Evolutionary conservation across 345 rosid genomes (phyloP).

Genomic region (Populus ilicifolia): DNA sequence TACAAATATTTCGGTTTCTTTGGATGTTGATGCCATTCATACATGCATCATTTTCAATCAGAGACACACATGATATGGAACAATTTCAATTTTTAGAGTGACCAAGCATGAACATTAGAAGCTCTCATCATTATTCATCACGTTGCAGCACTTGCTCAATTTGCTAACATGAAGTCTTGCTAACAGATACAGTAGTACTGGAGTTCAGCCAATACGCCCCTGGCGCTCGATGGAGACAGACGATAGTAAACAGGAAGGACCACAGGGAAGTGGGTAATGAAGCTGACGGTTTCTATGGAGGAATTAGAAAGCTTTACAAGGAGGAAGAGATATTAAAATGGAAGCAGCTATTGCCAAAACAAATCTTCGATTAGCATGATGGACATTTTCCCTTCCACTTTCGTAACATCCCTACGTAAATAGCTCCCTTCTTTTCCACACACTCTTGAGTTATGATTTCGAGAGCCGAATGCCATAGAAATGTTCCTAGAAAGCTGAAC

Average conservation of each 20-base stretch:
- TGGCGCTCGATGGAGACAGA: conserved; percentile 75
- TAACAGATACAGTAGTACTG: conserved; percentile 55
- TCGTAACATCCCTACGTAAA: background rate
- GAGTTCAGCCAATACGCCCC: conserved; percentile 69
- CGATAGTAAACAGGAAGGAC: conserved; percentile 49
- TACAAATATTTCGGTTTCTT: background rate
- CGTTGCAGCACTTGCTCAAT: background rate
- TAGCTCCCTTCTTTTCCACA: background rate
- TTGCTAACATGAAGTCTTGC: conserved; percentile 21
- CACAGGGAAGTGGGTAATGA: conserved; percentile 80
- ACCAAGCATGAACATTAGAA: no score
- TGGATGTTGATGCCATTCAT: background rate
- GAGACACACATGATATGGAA: background rate
- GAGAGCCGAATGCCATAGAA: background rate
- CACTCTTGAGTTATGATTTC: no score
- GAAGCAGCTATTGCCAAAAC: conserved; percentile 69
- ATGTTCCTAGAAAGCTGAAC: background rate
- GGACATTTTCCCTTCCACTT: background rate
- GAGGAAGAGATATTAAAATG: conserved; percentile 60
- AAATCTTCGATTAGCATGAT: conserved; percentile 45
- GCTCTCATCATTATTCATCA: background rate
- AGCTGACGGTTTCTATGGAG: conserved; percentile 87
- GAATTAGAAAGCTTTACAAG: conserved; percentile 60
- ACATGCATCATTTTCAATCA: background rate
- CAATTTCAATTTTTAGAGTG: background rate